Evolutionary conservation across 768 basidiomycete genomes (phyloP), one percentile per base, ranked within the genome.

Genomic region (Kockovaella imperatae): DNA sequence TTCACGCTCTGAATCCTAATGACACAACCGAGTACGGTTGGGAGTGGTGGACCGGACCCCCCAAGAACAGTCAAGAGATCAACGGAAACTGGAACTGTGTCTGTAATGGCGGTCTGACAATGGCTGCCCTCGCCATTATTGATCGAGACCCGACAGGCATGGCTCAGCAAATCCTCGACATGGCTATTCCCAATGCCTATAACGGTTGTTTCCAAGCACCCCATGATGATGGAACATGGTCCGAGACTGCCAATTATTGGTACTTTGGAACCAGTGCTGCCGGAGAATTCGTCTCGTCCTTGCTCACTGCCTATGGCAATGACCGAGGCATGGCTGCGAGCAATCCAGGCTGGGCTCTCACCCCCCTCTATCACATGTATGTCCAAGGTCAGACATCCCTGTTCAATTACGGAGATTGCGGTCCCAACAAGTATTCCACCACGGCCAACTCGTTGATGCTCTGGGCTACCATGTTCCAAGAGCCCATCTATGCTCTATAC

Each of bases 71-170:
- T 17, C n/a, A n/a, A n/a, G 15, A 48, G 23, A 56, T 79, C 38
- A 77, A 77, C 52, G 93, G 93, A 17, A 99, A 97, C 76, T 99
- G 95, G 95, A 99, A 99, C 70, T 96, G 93, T 69, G 74, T 76
- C 48, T 89, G 84, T 75, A 97, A 96, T 69, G 79, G 80, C 39
- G 95, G 95, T 49, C 74, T 97, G 53, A 88, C 85, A 17, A 69
- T 96, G 66, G 95, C 78, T 38, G 80, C 95, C 1, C 81, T 99
- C 49, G 90, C 95, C 28, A 89, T 99, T 62, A 74, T 89, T 13
- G 82, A 78, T 26, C 53, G 54, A 42, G 71, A 70, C 86, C 91
- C 57, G 83, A 83, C 83, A 5, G 86, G 86, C 29, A 75, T 73
- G 39, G 86, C 93, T 0, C 60, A 74, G 47, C 73, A 78, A 41